Evolutionary conservation across 495 filamentous ascomycete species (phyloP).

Genomic region (Stereocaulon alpinum): DNA sequence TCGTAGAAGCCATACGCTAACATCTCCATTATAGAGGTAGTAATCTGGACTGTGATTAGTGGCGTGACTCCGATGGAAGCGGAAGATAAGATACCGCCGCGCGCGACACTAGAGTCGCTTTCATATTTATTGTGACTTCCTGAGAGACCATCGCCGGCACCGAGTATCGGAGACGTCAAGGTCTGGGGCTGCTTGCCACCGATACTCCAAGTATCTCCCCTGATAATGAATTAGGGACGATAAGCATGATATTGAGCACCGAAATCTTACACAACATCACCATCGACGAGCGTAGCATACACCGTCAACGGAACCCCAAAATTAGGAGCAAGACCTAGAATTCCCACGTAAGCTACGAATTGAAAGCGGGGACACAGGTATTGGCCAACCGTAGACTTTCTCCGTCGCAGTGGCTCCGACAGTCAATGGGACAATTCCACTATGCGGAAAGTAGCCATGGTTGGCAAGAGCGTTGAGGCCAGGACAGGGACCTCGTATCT

Average conservation of each 20-base stretch:
- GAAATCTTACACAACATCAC: conserved; percentile 15
- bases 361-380: conserved; percentile 15
- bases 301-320: conserved; percentile 10
- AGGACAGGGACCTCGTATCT: conserved; percentile 42
- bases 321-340: conserved; percentile 9
- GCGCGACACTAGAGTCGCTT: conserved; percentile 15
- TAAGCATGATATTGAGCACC: too few relatives aligned
- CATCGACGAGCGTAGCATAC: conserved; percentile 21
- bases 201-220: conserved; percentile 21
- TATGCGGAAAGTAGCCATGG: conserved; percentile 40
- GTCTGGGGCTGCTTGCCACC: conserved; percentile 20
- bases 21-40: conserved; percentile 14
- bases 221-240: background rate
- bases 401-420: conserved; percentile 10
- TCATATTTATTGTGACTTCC: conserved; percentile 25
- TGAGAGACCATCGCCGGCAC: conserved; percentile 21
- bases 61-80: too few relatives aligned
- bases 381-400: conserved; percentile 18
- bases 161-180: conserved; percentile 13
- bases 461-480: conserved; percentile 43
- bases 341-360: background rate
- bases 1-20: background rate
- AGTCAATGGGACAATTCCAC: conserved; percentile 27
- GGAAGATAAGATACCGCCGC: conserved; percentile 2
- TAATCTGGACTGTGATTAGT: conserved; percentile 8